These are phyloP conservation scores for Chlamydomonas reinhardtii DNA, from an alignment of 163 green algal genomes.

Conservation along the genomic window DNA sequence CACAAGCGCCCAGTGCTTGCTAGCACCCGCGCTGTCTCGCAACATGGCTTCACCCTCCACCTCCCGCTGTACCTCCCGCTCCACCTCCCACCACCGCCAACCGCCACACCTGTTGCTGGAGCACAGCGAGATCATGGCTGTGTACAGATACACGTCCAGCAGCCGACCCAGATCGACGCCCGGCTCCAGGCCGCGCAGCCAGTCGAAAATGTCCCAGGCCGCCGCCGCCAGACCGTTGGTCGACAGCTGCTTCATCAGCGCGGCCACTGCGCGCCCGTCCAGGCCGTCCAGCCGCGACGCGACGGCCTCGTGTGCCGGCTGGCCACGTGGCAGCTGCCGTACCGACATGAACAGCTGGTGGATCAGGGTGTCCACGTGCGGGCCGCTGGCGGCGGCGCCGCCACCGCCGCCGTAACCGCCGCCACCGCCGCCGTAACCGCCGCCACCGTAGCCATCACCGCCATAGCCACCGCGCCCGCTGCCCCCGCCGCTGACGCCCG, in stretches of 20 bases:
- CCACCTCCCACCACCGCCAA: too few relatives aligned
- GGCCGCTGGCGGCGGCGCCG: background rate
- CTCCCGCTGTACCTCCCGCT: too few relatives aligned
- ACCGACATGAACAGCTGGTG: constrained; percentile 9
- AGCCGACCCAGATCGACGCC: constrained; percentile 25
- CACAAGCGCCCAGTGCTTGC: too few relatives aligned
- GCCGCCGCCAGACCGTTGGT: background rate
- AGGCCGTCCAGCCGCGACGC: background rate
- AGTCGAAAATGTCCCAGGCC: constrained; percentile 40
- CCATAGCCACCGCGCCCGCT: too few relatives aligned
- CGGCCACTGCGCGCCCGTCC: background rate
- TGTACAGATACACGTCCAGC: constrained; percentile 61
- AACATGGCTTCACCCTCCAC: too few relatives aligned
- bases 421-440: background rate
- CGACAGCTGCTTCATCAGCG: constrained; percentile 33
- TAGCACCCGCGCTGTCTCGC: too few relatives aligned
- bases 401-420: background rate
- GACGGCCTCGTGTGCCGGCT: constrained; percentile 18
- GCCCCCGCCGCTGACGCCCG: too few relatives aligned
- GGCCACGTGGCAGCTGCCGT: constrained; percentile 5
- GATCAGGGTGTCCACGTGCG: background rate
- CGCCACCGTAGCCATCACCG: background rate
- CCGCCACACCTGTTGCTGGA: background rate
- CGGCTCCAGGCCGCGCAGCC: background rate
- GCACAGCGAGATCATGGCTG: constrained; percentile 64